These are phyloP conservation scores for Gastroboletus turbinatus DNA, from an alignment of 1,284 basidiomycete genomes.

Conservation along the genomic window DNA sequence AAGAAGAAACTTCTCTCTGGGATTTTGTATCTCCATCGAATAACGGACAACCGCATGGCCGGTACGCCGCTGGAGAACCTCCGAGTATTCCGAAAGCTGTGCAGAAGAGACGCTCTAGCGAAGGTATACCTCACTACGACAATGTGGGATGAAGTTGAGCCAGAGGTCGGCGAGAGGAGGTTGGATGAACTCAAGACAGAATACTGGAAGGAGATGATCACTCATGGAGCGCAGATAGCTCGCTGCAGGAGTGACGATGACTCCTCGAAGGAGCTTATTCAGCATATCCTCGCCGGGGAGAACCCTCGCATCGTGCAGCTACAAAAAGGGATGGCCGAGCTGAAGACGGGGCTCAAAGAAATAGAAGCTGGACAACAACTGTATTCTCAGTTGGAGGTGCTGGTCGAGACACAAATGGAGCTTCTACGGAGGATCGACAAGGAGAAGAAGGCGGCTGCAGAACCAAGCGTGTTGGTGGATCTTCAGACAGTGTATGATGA, in stretches of 20 bases:
- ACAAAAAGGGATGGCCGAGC: constrained; percentile 4
- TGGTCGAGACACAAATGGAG: constrained; percentile 1
- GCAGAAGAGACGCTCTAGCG: not conserved
- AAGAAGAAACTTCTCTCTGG: constrained; percentile 38
- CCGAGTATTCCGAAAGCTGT: constrained; percentile 7
- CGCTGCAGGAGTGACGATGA: constrained; percentile 5
- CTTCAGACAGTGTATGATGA: constrained; percentile 13
- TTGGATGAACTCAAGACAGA: constrained; percentile 2
- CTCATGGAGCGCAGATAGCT: not conserved
- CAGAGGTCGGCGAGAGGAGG: constrained; percentile 1
- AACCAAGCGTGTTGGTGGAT: not conserved
- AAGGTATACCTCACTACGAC: constrained; percentile 15
- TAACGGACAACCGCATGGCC: constrained; percentile 45
- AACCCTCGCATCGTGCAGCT: not conserved
- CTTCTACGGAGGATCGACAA: constrained; percentile 7
- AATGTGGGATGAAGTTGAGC: constrained; percentile 22
- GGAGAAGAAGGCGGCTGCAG: constrained; percentile 1
- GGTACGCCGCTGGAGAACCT: constrained; percentile 44
- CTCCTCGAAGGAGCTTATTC: constrained; percentile 11
- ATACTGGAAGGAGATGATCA: constrained; percentile 15
- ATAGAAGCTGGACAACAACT: constrained; percentile 8
- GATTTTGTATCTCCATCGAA: constrained; percentile 50
- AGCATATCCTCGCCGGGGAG: not conserved
- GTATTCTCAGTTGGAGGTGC: constrained; percentile 4
- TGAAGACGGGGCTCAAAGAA: constrained; percentile 2